phyloP scores from a whole-genome alignment of 768 basidiomycete genomes.

The Termitomyces sp. region DNA sequence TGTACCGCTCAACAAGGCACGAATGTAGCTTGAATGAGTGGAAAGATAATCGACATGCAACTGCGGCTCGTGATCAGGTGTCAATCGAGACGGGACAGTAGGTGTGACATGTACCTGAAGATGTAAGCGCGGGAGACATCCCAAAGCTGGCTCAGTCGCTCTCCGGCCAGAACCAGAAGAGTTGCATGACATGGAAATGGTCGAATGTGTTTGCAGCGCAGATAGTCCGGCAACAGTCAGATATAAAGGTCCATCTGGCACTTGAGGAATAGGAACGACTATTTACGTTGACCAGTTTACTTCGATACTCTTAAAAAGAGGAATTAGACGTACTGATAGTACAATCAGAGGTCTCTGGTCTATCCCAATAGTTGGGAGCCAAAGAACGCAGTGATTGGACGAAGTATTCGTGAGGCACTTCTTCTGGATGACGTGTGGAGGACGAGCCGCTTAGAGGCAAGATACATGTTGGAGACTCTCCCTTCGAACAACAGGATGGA shows the following conservation, averaged over 20 bases:
- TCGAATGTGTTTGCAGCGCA: constrained; percentile 25
- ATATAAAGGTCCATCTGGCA: constrained; percentile 28
- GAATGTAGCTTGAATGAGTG: constrained; percentile 74
- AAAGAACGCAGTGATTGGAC: constrained; percentile 62
- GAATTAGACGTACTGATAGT: constrained; percentile 52
- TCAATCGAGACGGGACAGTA: background rate
- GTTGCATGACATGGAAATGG: constrained; percentile 31
- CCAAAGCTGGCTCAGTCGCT: constrained; percentile 46
- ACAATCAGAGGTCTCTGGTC: constrained; percentile 72
- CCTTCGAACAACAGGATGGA: constrained; percentile 7
- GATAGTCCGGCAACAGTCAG: constrained; percentile 21
- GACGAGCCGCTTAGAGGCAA: constrained; percentile 24
- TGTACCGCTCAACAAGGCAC: constrained; percentile 65
- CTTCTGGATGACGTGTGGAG: constrained; percentile 39
- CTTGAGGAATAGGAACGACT: constrained; percentile 51
- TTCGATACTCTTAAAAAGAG: background rate
- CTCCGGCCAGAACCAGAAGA: constrained; percentile 41
- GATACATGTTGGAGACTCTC: constrained; percentile 6
- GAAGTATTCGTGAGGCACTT: constrained; percentile 71
- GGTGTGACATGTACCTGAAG: constrained; percentile 48
- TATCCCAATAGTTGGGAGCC: constrained; percentile 69
- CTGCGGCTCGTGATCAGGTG: constrained; percentile 29
- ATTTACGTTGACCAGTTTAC: constrained; percentile 6
- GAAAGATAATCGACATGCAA: constrained; percentile 78
- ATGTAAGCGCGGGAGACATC: constrained; percentile 50